phyloP scores from a whole-genome alignment of 1,284 basidiomycete genomes.

The Grifola frondosa region DNA sequence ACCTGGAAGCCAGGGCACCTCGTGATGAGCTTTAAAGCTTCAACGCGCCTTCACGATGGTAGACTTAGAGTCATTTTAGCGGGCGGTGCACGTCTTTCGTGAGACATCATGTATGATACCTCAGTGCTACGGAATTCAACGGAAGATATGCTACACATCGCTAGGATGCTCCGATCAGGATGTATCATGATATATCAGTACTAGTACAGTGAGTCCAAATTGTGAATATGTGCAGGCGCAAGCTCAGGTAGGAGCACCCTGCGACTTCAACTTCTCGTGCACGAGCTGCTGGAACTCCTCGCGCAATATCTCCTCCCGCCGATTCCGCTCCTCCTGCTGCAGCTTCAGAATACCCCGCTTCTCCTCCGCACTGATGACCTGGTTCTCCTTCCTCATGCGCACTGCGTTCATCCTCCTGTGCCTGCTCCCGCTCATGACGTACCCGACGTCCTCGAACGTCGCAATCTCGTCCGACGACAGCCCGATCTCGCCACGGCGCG shows the following conservation, averaged over 20 bases:
- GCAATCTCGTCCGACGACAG: conserved; percentile 86
- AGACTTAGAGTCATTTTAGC: no score
- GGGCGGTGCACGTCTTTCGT: no score
- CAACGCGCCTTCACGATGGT: no score
- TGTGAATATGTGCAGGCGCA: no score
- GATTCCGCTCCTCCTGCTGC: conserved; percentile 89
- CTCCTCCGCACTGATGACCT: conserved; percentile 97
- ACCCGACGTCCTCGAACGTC: conserved; percentile 86
- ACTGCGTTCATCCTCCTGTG: conserved; percentile 97
- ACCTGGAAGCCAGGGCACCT: conserved; percentile 38
- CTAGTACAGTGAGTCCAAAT: background rate
- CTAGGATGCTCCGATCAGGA: no score
- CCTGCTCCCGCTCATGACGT: conserved; percentile 96
- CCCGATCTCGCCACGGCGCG: conserved; percentile 97
- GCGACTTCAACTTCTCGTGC: conserved; percentile 63
- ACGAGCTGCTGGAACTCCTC: conserved; percentile 82
- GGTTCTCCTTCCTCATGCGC: conserved; percentile 97
- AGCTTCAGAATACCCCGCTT: conserved; percentile 91
- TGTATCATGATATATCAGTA: no score
- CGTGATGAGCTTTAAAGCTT: conserved; percentile 40
- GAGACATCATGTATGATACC: no score
- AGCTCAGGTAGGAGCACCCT: conserved; percentile 22
- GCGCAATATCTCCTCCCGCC: conserved; percentile 78
- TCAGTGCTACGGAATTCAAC: no score
- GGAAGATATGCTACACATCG: no score